Evolutionary conservation across 352 stramenopile genomes (phyloP).

Genomic region (Phytophthora litchii): DNA sequence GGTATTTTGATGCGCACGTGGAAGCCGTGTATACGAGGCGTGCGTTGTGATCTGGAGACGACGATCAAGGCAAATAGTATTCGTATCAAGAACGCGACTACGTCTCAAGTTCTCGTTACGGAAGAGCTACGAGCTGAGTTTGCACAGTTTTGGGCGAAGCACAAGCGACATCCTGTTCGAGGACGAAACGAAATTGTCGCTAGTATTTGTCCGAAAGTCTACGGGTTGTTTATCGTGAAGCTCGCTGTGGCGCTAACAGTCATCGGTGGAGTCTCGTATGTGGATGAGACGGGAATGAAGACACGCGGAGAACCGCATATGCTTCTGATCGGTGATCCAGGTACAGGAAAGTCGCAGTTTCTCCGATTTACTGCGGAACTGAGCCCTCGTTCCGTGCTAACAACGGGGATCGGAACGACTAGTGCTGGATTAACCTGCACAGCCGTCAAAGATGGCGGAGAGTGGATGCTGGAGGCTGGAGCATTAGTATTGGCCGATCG

Average conservation of each 20-base stretch:
- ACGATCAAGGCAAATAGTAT: constrained; percentile 85
- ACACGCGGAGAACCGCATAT: constrained; percentile 87
- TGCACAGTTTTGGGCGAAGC: constrained; percentile 88
- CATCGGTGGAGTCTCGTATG: constrained; percentile 88
- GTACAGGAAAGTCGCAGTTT: constrained; percentile 95
- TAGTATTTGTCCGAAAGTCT: constrained; percentile 95
- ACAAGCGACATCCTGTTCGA: constrained; percentile 49
- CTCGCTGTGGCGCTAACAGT: constrained; percentile 93
- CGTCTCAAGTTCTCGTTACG: constrained; percentile 66
- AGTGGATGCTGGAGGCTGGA: constrained; percentile 97
- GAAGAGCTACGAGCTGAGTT: constrained; percentile 92
- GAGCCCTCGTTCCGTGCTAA: constrained; percentile 94
- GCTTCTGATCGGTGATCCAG: constrained; percentile 82
- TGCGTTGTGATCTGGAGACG: constrained; percentile 92
- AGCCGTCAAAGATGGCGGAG: constrained; percentile 93
- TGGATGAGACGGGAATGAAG: constrained; percentile 74
- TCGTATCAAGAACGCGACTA: constrained; percentile 66
- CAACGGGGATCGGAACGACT: constrained; percentile 96
- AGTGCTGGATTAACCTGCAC: constrained; percentile 97
- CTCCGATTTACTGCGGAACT: constrained; percentile 95
- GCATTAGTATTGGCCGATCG: constrained; percentile 92
- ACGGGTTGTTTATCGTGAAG: constrained; percentile 94
- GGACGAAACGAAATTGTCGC: constrained; percentile 92
- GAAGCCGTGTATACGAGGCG: constrained; percentile 72
- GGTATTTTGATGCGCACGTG: constrained; percentile 95